These are phyloP conservation scores for Pyrenophora seminiperda DNA, from an alignment of 2,329 filamentous ascomycete genomes.

Conservation along the genomic window DNA sequence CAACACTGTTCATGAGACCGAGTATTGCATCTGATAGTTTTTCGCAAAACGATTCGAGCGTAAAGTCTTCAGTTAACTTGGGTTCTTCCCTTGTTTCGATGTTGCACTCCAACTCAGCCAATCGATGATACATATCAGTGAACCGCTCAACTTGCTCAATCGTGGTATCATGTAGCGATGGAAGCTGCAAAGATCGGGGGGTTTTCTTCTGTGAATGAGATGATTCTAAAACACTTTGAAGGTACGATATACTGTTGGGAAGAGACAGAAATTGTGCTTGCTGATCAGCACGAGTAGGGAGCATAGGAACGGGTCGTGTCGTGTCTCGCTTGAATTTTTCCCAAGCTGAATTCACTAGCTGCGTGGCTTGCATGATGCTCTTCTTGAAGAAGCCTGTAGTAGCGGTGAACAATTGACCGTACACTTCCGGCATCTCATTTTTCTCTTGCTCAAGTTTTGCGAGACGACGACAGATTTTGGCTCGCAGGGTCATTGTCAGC, in stretches of 20 bases:
- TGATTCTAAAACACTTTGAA: constrained; percentile 18
- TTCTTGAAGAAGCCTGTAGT: constrained; percentile 10
- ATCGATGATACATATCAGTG: constrained; percentile 28
- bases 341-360: constrained; percentile 37
- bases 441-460: constrained; percentile 59
- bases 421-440: not conserved
- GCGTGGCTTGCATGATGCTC: constrained; percentile 37
- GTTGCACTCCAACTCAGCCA: constrained; percentile 24
- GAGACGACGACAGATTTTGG: constrained; percentile 62
- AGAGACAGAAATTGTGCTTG: constrained; percentile 26
- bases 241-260: constrained; percentile 23
- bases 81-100: constrained; percentile 20
- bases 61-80: constrained; percentile 4
- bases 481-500: constrained; percentile 47
- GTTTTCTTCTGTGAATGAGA: constrained; percentile 5
- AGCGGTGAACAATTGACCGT: constrained; percentile 10
- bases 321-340: constrained; percentile 25
- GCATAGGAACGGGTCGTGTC: constrained; percentile 48
- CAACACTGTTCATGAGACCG: constrained; percentile 44
- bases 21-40: constrained; percentile 43
- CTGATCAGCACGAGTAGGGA: constrained; percentile 48
- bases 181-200: constrained; percentile 10
- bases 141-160: constrained; percentile 21
- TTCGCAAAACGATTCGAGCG: constrained; percentile 40
- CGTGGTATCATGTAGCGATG: constrained; percentile 8